Base-by-base conservation (phyloP, 2,329 filamentous ascomycete genomes). In the Diaporthe longicolla region DNA sequence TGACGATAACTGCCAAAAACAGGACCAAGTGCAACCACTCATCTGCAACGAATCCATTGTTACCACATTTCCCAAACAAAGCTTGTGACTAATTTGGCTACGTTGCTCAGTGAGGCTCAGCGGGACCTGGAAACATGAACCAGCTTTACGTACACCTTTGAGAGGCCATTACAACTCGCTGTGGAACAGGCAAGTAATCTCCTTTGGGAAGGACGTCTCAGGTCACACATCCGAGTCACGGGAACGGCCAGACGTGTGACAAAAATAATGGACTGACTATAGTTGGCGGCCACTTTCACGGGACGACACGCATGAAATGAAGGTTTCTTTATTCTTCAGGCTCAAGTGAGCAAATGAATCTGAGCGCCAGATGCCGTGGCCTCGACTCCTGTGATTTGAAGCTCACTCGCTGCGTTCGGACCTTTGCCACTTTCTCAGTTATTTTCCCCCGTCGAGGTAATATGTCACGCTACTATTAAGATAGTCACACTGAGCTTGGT, bases 401-500 rank as follows among this genome's bases (percentile, higher is more conserved):
- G 9, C 3, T 40, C 4, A 11, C 7, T 59, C 32, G 17, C 3
- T 32, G 21, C 29, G 17, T 52, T 52, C 17, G n/a, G 10, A 7
- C 8, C 17, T 66, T 32, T 11, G 8, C 4, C 24, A 50, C n/a
- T 32, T 8, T 19, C 21, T 24, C 29, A 17, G 8, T 13, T 66
- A 35, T 13, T 2, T 50, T 7, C 61, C 61, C 13, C 61, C 61
- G 4, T 50, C 61, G 24, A 66, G 45, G 32, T 66, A 52, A 26
- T 66, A 52, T 26, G 45, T 66, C 21, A 52, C 45, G 24, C 21
- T 66, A 21, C 63, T 52, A 40, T 52, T 52, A 9, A 66, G 29
- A 26, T 66, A 66, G 13, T 66, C 45, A 35, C 61, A 66, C 21
- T 50, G 43, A 37, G 45, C 32, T 19, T 66, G 45, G 11, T 52